A percentile compares a stretch with the other conserved stretches of the same genome.
These are phyloP conservation scores for Epichloe gansuensis DNA, from an alignment of 2,329 filamentous ascomycete species.

Conservation along the genomic window DNA sequence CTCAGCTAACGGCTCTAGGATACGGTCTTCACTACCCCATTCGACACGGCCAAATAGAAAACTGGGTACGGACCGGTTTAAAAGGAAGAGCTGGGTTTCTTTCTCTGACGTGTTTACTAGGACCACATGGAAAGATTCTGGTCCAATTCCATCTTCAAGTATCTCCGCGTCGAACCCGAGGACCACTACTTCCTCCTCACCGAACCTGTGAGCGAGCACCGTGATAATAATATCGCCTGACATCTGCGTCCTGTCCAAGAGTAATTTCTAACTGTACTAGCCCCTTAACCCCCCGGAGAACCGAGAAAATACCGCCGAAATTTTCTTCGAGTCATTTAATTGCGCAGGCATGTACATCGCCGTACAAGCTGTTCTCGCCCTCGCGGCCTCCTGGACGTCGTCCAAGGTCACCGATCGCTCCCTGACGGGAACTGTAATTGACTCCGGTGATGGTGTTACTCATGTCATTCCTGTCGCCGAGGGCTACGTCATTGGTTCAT, in stretches of 20 bases:
- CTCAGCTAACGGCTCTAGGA: conserved; percentile 33
- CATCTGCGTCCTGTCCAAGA: neutral
- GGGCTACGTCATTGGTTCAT: conserved; percentile 96
- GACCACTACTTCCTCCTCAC: conserved; percentile 98
- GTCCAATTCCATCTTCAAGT: conserved; percentile 99
- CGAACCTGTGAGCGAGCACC: conserved; percentile 65
- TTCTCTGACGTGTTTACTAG: conserved; percentile 32
- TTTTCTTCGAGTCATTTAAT: conserved; percentile 99
- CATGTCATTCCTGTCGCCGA: conserved; percentile 98
- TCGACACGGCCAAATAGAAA: conserved; percentile 94
- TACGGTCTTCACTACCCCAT: conserved; percentile 98
- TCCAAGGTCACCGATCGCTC: conserved; percentile 95
- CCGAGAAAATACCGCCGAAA: conserved; percentile 96
- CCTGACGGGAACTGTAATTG: conserved; percentile 92
- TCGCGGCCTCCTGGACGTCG: conserved; percentile 96
- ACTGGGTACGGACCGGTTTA: conserved; percentile 58
- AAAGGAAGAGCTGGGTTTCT: neutral
- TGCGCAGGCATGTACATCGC: conserved; percentile 98
- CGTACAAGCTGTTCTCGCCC: conserved; percentile 89
- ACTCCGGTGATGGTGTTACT: conserved; percentile 96
- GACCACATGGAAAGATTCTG: conserved; percentile 99
- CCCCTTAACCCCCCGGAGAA: conserved; percentile 99
- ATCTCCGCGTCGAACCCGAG: conserved; percentile 92
- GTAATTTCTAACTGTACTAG: conserved; percentile 28
- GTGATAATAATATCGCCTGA: neutral